Base-by-base conservation (phyloP, 163 green algal genomes). In the Prototheca cutis region DNA sequence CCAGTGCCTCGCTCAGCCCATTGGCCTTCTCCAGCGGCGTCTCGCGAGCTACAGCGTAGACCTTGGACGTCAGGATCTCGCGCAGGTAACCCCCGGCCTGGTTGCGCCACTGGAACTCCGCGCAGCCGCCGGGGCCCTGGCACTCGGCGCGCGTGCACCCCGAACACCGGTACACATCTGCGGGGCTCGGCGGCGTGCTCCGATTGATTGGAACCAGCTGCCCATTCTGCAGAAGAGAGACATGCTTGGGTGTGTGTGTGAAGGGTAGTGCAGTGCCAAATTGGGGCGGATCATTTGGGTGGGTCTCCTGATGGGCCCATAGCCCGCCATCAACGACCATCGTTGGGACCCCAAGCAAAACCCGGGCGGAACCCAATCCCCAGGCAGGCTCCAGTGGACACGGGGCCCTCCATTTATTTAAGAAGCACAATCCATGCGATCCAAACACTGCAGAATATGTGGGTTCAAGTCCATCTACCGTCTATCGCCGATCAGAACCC, bases 41-140 rank as follows among this genome's bases (percentile, higher is more conserved):
- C 63, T 96, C 79, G 10, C 18, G 27, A 30, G 91, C 92, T 8
- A 97, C 87, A 49, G 96, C 90, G 65, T 98, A 98, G 31, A 98
- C 92, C 19, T 83, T 73, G 1, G 85, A 81, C 10, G 84, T 96
- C 18, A 98, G 77, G 32, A 96, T 86, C 29, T 83, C 68, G 19
- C 82, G 61, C 31, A 98, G 67, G 78, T 98, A 98, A 25, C 85
- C 90, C 31, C 81, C 80, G 4, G 65, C 34, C 5, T 76, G 23
- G 15, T 74, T 69, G 19, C 88, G 73, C 87, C 87, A 95, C 33
- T 69, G 63, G 67, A 82, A 76, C 19, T 61, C 23, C 13, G 59
- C 60, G 45, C 80, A 85, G 21, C 79, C 78, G 23, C 53, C 33
- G 2, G 70, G 33, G 1, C 71, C 74, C 74, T 85, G 39, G 68